Evolutionary conservation across 495 filamentous ascomycete genomes (phyloP).

Genomic region (Hypomontagnella submonticulosa): DNA sequence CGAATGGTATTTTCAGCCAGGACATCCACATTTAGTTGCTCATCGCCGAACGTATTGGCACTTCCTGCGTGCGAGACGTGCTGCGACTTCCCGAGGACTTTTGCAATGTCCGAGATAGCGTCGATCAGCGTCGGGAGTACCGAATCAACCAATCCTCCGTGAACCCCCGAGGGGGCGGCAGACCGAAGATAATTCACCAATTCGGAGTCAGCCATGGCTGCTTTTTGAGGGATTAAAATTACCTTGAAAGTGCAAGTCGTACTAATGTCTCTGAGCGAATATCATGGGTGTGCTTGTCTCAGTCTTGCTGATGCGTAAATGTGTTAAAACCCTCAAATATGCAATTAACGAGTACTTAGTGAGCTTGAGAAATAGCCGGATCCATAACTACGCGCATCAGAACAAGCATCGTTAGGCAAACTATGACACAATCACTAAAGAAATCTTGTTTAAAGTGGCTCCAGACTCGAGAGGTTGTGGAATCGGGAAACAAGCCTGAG

Average conservation of each 20-base stretch:
- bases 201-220: conserved; percentile 12
- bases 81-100: conserved; percentile 36
- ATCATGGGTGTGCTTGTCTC: too few relatives aligned
- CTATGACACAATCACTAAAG: too few relatives aligned
- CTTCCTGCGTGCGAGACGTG: conserved; percentile 56
- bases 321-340: conserved; percentile 7
- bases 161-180: conserved; percentile 7
- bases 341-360: conserved; percentile 9
- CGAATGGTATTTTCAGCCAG: conserved; percentile 59
- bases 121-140: conserved; percentile 34
- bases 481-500: too few relatives aligned
- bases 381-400: too few relatives aligned
- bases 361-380: too few relatives aligned
- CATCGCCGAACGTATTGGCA: conserved; percentile 63
- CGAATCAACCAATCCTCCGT: conserved; percentile 25
- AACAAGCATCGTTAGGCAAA: too few relatives aligned
- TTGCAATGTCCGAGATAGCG: conserved; percentile 25
- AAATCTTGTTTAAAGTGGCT: too few relatives aligned
- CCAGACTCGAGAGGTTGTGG: too few relatives aligned
- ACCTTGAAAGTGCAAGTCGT: not conserved
- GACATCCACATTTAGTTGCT: conserved; percentile 67
- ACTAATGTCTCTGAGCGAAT: too few relatives aligned
- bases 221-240: not conserved
- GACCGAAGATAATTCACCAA: conserved; percentile 11
- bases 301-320: too few relatives aligned